phyloP scores from a whole-genome alignment of 2,329 filamentous ascomycete genomes.

The Neophaeococcomyces aloes region DNA sequence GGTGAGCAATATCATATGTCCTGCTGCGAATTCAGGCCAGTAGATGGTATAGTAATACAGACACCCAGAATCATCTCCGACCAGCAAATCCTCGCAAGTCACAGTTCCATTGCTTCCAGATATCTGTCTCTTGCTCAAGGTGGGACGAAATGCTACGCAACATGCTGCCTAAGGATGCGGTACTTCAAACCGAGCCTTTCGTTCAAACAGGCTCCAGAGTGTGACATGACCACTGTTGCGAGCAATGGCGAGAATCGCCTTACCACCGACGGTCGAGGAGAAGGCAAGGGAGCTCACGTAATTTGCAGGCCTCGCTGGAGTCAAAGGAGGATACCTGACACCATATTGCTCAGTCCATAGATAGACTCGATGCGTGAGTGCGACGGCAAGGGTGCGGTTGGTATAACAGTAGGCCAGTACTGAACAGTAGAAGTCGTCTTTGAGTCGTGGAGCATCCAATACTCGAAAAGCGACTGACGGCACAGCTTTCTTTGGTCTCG shows the following conservation, averaged over 20 bases:
- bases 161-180: slow-evolving; percentile 63
- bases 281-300: slow-evolving; percentile 81
- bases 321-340: slow-evolving; percentile 50
- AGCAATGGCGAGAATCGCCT: slow-evolving; percentile 74
- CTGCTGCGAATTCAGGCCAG: slow-evolving; percentile 51
- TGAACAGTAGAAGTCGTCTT: slow-evolving; percentile 93
- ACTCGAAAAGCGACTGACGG: slow-evolving; percentile 73
- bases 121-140: slow-evolving; percentile 40
- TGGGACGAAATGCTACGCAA: slow-evolving; percentile 72
- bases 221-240: slow-evolving; percentile 65
- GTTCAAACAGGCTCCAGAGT: slow-evolving; percentile 61
- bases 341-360: slow-evolving; percentile 73
- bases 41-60: slow-evolving; percentile 85
- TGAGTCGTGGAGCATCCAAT: slow-evolving; percentile 75
- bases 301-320: slow-evolving; percentile 37
- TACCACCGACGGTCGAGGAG: slow-evolving; percentile 65
- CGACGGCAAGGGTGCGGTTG: slow-evolving; percentile 69
- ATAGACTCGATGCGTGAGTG: slow-evolving; percentile 68
- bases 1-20: slow-evolving; percentile 65
- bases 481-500: slow-evolving; percentile 36
- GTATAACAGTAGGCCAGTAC: slow-evolving; percentile 73
- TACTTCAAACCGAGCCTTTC: slow-evolving; percentile 61
- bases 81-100: slow-evolving; percentile 68
- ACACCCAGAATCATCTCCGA: slow-evolving; percentile 73
- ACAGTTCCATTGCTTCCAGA: slow-evolving; percentile 37